phyloP scores from a whole-genome alignment of 2,329 filamentous ascomycete genomes.

The Apiospora phragmitis region DNA sequence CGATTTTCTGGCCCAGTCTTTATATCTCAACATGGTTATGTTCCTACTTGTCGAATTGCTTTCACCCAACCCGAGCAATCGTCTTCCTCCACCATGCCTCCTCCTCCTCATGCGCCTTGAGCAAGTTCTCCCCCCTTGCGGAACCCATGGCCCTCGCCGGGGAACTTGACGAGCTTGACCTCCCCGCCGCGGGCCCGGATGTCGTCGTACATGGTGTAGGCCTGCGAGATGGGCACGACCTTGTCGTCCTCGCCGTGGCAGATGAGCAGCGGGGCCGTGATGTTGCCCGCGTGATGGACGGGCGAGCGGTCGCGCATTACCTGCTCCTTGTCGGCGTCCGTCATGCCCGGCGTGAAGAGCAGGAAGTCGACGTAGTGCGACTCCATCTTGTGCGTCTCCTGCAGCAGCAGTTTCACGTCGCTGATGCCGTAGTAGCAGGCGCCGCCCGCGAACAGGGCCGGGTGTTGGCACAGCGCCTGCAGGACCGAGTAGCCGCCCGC shows the following conservation, averaged over 20 bases:
- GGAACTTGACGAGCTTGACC: constrained; percentile 47
- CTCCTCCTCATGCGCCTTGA: constrained; percentile 42
- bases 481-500: constrained; percentile 57
- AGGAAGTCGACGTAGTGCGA: constrained; percentile 50
- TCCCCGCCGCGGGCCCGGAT: constrained; percentile 41
- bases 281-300: constrained; percentile 46
- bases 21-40: too few species aligned
- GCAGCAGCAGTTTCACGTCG: constrained; percentile 46
- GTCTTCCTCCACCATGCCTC: constrained; percentile 49
- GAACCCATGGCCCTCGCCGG: constrained; percentile 54
- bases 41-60: too few species aligned
- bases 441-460: constrained; percentile 48
- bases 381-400: constrained; percentile 58
- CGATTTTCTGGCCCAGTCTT: background rate
- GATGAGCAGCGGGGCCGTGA: constrained; percentile 53
- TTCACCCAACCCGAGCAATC: background rate
- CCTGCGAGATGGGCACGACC: constrained; percentile 60
- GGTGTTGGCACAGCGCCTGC: constrained; percentile 46
- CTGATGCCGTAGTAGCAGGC: constrained; percentile 52
- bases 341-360: constrained; percentile 36
- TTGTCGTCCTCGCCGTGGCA: constrained; percentile 56
- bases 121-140: constrained; percentile 39
- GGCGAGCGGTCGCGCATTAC: constrained; percentile 50
- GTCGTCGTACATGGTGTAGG: constrained; percentile 50
- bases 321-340: constrained; percentile 38